Conservation (phyloP, 2,329 filamentous ascomycete species). For the Dendryphion nanum region DNA sequence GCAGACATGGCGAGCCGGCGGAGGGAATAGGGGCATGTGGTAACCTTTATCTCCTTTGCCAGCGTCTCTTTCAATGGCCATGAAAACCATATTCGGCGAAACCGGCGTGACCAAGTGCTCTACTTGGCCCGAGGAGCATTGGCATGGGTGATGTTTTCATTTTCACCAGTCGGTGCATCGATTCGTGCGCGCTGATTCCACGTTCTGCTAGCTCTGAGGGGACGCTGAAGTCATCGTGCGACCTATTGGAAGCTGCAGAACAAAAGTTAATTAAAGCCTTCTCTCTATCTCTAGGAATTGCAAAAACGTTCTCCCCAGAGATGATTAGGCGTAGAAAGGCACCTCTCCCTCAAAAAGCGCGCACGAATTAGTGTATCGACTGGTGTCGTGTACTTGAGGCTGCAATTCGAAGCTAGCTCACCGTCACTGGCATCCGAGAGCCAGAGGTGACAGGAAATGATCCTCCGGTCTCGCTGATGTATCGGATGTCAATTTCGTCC, state of each 20-base stretch:
- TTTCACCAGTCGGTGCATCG: no score
- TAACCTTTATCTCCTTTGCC: constrained; percentile 39
- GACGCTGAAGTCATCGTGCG: no score
- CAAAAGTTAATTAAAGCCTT: no score
- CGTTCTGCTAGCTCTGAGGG: no score
- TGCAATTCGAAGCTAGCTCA: constrained; percentile 26
- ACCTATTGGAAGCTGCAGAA: no score
- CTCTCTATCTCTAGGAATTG: no score
- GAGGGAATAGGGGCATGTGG: constrained; percentile 18
- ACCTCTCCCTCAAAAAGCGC: no score
- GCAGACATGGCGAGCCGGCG: constrained; percentile 1
- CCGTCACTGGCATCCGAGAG: constrained; percentile 38
- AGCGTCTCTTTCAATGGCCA: constrained; percentile 33
- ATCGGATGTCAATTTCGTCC: constrained; percentile 38
- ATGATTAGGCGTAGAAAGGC: no score
- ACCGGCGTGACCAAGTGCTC: constrained; percentile 32
- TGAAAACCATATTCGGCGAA: constrained; percentile 28
- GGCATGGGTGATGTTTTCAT: constrained; percentile 15
- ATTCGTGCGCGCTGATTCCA: no score
- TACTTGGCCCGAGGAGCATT: constrained; percentile 30
- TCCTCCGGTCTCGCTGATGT: constrained; percentile 37
- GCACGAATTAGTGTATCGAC: no score
- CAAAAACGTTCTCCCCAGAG: no score
- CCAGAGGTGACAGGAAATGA: constrained; percentile 36
- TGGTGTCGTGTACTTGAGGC: not conserved